Evolutionary conservation across 345 rosid genomes (phyloP).

Genomic region (Euphorbia pulcherrima): DNA sequence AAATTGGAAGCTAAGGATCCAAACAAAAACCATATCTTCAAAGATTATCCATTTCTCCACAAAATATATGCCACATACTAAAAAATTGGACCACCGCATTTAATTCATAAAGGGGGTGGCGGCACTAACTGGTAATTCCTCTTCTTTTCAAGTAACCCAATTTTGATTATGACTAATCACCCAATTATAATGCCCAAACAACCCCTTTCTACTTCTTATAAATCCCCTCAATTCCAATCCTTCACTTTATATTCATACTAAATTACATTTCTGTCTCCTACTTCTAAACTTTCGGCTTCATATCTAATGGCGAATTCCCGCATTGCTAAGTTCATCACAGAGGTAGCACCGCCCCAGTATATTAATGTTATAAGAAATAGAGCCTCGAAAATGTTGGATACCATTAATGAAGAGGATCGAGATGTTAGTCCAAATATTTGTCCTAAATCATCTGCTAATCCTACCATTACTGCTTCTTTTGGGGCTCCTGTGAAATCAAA

Average conservation of each 20-base stretch:
- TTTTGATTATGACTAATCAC: constrained; percentile 25
- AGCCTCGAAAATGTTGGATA: constrained; percentile 61
- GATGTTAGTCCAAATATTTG: constrained; percentile 34
- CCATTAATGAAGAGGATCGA: constrained; percentile 80
- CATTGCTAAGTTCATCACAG: constrained; percentile 57
- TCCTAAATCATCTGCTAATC: constrained; percentile 24
- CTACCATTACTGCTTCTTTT: background rate
- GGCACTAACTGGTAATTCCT: constrained; percentile 26
- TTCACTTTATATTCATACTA: constrained; percentile 18
- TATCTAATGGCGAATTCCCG: constrained; percentile 56
- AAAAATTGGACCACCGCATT: constrained; percentile 13
- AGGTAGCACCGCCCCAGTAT: constrained; percentile 83
- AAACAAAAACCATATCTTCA: constrained; percentile 31
- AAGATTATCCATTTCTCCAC: constrained; percentile 22
- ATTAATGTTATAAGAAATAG: constrained; percentile 63
- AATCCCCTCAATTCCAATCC: background rate
- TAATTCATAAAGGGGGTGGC: constrained; percentile 32
- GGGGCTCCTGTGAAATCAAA: constrained; percentile 12
- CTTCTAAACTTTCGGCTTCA: background rate
- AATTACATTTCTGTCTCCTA: background rate
- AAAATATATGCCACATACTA: constrained; percentile 28
- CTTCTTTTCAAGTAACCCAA: background rate
- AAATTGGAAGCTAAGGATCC: constrained; percentile 23
- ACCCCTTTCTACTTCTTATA: constrained; percentile 25
- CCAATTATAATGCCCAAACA: constrained; percentile 28